Conservation (phyloP, 495 filamentous ascomycete species). For the Xylaria bambusicola region DNA sequence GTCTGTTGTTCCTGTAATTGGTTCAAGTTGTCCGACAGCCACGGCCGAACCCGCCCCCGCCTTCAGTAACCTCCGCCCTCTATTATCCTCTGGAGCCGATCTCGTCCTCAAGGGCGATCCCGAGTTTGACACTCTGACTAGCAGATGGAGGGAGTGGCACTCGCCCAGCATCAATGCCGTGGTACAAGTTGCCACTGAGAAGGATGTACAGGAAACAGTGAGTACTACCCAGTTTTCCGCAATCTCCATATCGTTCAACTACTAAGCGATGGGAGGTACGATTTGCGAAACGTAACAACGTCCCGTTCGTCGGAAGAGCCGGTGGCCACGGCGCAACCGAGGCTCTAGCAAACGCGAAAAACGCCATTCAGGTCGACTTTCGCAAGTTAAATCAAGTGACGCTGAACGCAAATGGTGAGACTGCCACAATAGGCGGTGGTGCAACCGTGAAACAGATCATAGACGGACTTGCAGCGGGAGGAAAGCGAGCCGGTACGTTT, state of each 20-base stretch:
- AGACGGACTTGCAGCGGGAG: conserved; percentile 10
- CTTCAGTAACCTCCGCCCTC: background rate
- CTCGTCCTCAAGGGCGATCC: background rate
- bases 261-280: no score
- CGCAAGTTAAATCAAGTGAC: conserved; percentile 27
- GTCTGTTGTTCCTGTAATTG: no score
- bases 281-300: conserved; percentile 22
- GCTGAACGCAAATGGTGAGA: conserved; percentile 38
- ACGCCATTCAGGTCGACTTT: conserved; percentile 36
- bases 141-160: conserved; percentile 40
- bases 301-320: conserved; percentile 17
- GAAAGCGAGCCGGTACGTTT: conserved; percentile 25
- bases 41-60: background rate
- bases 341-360: background rate
- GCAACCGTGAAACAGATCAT: conserved; percentile 26
- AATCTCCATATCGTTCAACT: no score
- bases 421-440: conserved; percentile 53
- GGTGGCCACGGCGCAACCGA: conserved; percentile 20
- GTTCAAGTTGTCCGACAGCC: no score
- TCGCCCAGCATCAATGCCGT: conserved; percentile 40
- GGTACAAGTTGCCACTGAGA: conserved; percentile 41
- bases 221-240: conserved; percentile 5
- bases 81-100: conserved; percentile 11
- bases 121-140: conserved; percentile 42
- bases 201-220: conserved; percentile 45